Evolutionary conservation across 306 rosid genomes (phyloP).

Genomic region (Begonia masoniana): DNA sequence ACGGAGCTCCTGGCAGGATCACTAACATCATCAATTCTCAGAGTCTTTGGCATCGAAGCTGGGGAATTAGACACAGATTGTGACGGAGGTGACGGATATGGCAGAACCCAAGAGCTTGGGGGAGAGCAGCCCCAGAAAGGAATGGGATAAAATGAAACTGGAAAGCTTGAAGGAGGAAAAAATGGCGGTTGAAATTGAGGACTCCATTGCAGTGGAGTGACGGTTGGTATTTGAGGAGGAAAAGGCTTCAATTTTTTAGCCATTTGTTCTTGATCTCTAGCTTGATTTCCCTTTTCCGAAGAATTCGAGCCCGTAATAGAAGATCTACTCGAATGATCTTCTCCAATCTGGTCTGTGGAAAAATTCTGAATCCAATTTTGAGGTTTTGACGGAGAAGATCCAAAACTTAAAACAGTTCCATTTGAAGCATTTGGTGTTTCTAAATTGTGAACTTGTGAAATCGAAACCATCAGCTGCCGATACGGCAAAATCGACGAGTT

Average conservation of each 20-base stretch:
- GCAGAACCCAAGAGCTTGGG: constrained; percentile 41
- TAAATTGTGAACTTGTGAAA: constrained; percentile 20
- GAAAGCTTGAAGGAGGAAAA: constrained; percentile 42
- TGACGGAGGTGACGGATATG: constrained; percentile 18
- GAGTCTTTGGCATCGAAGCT: constrained; percentile 53
- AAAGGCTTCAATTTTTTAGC: constrained; percentile 21
- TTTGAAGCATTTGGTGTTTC: constrained; percentile 13
- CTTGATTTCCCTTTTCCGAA: constrained; percentile 25
- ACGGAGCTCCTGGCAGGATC: constrained; percentile 60
- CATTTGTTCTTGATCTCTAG: constrained; percentile 24
- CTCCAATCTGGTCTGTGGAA: constrained; percentile 30
- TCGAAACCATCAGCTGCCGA: constrained; percentile 31
- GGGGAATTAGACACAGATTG: constrained; percentile 10
- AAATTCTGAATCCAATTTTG: constrained; percentile 36
- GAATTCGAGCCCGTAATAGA: constrained; percentile 43
- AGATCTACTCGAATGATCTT: constrained; percentile 39
- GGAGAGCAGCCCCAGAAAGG: constrained; percentile 52
- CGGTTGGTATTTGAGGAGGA: constrained; percentile 40
- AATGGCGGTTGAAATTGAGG: constrained; percentile 38
- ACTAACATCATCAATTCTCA: constrained; percentile 51
- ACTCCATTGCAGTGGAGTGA: constrained; percentile 44
- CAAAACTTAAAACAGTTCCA: constrained; percentile 22
- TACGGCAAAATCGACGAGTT: constrained; percentile 27
- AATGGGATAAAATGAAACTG: constrained; percentile 37
- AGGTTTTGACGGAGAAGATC: constrained; percentile 5